A percentile compares a stretch with the other conserved stretches of the same genome.
Evolutionary conservation across 345 rosid genomes (phyloP).

Genomic region (Eucalyptus erythrocorys): DNA sequence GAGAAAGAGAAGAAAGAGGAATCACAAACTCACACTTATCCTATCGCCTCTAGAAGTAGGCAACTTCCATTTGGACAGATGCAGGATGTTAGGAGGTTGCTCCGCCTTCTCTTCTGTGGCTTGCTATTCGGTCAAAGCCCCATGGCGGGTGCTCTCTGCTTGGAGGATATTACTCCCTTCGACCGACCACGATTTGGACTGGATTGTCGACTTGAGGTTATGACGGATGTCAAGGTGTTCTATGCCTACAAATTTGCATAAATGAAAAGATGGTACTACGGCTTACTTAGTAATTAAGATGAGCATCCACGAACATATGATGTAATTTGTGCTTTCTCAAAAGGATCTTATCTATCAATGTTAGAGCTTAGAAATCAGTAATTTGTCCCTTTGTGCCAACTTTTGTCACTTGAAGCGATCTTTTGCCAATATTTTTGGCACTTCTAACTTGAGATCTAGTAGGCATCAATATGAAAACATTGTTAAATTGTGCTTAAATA

Average conservation of each 20-base stretch:
- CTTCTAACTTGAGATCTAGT: fast-evolving
- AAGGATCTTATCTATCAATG: not conserved
- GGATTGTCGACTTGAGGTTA: not conserved
- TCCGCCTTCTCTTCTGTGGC: not conserved
- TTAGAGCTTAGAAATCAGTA: not conserved
- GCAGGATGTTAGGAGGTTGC: not conserved
- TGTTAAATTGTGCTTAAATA: not conserved
- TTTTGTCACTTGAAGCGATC: no score
- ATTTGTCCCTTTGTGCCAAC: no score
- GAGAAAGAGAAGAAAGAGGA: not conserved
- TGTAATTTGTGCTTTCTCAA: not conserved
- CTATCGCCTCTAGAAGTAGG: not conserved
- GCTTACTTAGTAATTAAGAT: not conserved
- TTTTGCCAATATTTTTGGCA: no score
- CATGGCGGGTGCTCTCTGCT: not conserved
- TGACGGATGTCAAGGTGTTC: not conserved
- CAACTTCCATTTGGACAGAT: not conserved
- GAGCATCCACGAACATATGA: not conserved
- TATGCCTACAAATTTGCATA: not conserved
- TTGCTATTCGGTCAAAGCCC: not conserved
- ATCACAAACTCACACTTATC: not conserved
- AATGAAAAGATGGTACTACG: not conserved
- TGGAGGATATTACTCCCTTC: not conserved
- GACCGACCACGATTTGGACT: not conserved
- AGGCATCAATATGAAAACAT: not conserved